Conservation (phyloP, 192 early-diverging fungal species). For the Gaertneriomyces semiglobifer region DNA sequence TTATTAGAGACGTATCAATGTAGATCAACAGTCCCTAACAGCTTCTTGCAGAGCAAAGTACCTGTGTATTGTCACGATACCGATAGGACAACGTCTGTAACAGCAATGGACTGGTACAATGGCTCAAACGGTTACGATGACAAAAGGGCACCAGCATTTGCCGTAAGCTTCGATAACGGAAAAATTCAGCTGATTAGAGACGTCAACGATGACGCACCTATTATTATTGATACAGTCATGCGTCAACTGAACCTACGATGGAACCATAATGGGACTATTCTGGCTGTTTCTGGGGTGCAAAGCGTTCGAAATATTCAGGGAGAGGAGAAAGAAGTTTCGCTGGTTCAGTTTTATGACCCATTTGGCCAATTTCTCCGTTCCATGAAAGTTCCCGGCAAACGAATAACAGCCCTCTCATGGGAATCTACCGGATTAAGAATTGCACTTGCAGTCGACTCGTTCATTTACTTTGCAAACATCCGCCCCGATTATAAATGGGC, state of each 20-base stretch:
- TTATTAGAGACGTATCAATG: background rate
- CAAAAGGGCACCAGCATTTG: constrained; percentile 47
- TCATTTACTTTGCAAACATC: constrained; percentile 63
- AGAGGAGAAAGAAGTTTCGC: constrained; percentile 55
- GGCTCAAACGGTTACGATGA: constrained; percentile 51
- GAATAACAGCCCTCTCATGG: constrained; percentile 55
- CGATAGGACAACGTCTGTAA: constrained; percentile 39
- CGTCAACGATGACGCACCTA: constrained; percentile 50
- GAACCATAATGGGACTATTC: constrained; percentile 52
- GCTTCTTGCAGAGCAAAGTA: constrained; percentile 40
- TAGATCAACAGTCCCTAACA: too few relatives aligned
- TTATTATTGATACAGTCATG: constrained; percentile 57
- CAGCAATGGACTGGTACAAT: constrained; percentile 56
- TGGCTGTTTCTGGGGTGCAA: constrained; percentile 59
- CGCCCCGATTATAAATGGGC: constrained; percentile 55
- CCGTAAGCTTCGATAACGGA: constrained; percentile 56
- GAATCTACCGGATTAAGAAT: constrained; percentile 54
- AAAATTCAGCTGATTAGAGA: constrained; percentile 60
- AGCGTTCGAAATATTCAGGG: constrained; percentile 43
- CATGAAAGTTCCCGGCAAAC: constrained; percentile 58
- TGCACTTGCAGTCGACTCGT: constrained; percentile 58
- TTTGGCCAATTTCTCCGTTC: constrained; percentile 56
- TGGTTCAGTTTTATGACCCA: constrained; percentile 54
- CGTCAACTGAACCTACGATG: constrained; percentile 51
- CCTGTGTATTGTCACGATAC: constrained; percentile 41